Percentiles rank a stretch among this genome's conserved stretches.
Evolutionary conservation across 441 rosid species (phyloP).

Genomic region (Populus hybrid): DNA sequence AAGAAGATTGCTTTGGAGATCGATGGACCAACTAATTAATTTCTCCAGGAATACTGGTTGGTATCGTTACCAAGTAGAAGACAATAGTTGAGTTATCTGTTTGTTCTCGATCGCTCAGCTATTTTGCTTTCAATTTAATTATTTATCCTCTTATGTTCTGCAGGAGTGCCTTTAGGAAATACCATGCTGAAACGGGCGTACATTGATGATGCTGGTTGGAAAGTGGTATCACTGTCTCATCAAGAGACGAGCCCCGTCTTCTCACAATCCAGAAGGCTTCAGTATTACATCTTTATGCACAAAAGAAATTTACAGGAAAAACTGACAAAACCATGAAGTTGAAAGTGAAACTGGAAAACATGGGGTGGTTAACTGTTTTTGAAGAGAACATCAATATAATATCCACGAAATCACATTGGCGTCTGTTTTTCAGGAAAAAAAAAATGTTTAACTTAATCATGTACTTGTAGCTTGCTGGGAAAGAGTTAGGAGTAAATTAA

Average conservation of each 20-base stretch:
- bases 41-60: constrained; percentile 83
- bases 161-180: constrained; percentile 83
- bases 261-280: background rate
- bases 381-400: background rate
- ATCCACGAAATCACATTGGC: background rate
- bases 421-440: background rate
- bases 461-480: background rate
- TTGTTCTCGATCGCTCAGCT: background rate
- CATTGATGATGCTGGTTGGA: constrained; percentile 90
- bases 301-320: background rate
- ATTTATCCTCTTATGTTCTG: constrained; percentile 15
- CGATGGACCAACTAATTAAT: constrained; percentile 81
- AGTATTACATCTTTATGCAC: background rate
- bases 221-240: constrained; percentile 64
- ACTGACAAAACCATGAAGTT: background rate
- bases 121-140: background rate
- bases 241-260: constrained; percentile 58
- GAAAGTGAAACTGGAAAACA: background rate
- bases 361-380: background rate
- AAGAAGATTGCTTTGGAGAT: constrained; percentile 87
- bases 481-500: background rate
- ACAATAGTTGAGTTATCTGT: background rate
- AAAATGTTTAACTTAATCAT: background rate
- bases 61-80: constrained; percentile 17
- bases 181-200: constrained; percentile 76